phyloP scores from a whole-genome alignment of 2,329 filamentous ascomycete genomes.

The Cyphellophora attinorum region DNA sequence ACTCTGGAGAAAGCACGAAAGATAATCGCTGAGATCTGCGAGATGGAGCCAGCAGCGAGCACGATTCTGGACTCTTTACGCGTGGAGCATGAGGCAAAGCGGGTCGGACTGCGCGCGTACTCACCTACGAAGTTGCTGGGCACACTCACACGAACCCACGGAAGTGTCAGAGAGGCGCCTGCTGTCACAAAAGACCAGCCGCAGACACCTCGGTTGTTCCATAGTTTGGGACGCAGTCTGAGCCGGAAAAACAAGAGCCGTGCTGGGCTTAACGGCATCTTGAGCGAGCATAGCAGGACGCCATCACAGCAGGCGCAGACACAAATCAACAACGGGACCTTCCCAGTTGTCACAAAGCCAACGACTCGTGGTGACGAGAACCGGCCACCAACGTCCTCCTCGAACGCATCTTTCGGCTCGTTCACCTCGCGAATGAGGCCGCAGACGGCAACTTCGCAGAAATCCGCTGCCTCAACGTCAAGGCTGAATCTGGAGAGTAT shows the following conservation, averaged over 20 bases:
- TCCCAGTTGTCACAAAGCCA: neutral
- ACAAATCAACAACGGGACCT: no score
- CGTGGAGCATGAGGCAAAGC: conserved; percentile 18
- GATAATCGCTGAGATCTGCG: conserved; percentile 92
- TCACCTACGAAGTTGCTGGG: conserved; percentile 18
- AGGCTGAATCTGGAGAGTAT: neutral
- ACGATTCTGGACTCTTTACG: conserved; percentile 21
- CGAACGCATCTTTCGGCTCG: conserved; percentile 11
- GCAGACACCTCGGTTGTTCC: conserved; percentile 14
- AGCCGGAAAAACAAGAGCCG: conserved; percentile 12
- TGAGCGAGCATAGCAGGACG: conserved; percentile 8
- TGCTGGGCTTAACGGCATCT: conserved; percentile 14
- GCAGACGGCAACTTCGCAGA: conserved; percentile 9
- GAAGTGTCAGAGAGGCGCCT: conserved; percentile 16
- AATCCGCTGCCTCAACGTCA: conserved; percentile 2
- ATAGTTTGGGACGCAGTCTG: conserved; percentile 15
- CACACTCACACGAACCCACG: conserved; percentile 14
- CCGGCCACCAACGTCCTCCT: conserved; percentile 14
- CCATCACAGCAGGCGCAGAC: neutral
- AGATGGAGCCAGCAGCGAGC: conserved; percentile 63
- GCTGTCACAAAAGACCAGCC: conserved; percentile 14
- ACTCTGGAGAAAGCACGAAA: conserved; percentile 84
- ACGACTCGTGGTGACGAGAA: conserved; percentile 15
- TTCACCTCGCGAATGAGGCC: conserved; percentile 8
- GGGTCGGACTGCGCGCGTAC: conserved; percentile 11